A percentile compares a stretch with the other conserved stretches of the same genome.
Conservation (phyloP, 768 basidiomycete species). For the Ramaria rubella region DNA sequence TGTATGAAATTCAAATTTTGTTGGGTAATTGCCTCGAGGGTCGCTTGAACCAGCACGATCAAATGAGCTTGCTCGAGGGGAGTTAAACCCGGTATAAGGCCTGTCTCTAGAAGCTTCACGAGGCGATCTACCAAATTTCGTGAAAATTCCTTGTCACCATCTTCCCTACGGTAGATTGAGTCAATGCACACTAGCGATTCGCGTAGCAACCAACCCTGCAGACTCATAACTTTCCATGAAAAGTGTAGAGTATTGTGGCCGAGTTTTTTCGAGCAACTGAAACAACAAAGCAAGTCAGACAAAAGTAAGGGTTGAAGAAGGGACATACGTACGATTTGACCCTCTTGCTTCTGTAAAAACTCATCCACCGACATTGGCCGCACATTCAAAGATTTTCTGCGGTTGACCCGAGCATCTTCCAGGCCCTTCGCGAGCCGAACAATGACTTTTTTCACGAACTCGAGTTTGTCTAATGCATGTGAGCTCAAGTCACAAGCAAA, state of each 20-base stretch:
- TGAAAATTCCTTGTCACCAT: conserved; percentile 52
- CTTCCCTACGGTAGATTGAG: background rate
- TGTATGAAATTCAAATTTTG: background rate
- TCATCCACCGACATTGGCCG: conserved; percentile 54
- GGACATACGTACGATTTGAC: conserved; percentile 13
- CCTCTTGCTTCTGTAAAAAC: conserved; percentile 39
- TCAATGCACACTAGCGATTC: background rate
- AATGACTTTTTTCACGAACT: conserved; percentile 78
- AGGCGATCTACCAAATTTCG: conserved; percentile 53
- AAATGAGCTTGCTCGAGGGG: conserved; percentile 79
- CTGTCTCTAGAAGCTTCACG: conserved; percentile 54
- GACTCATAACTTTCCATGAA: conserved; percentile 36
- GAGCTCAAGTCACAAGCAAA: background rate
- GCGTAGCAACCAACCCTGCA: conserved; percentile 15
- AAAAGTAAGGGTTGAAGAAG: background rate
- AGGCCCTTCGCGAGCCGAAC: conserved; percentile 51
- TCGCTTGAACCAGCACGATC: conserved; percentile 77
- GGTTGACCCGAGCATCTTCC: conserved; percentile 26
- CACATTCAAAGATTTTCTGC: conserved; percentile 18
- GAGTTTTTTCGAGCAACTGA: background rate
- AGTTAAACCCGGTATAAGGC: conserved; percentile 64
- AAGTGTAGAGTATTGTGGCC: conserved; percentile 43
- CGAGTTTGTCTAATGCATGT: conserved; percentile 59
- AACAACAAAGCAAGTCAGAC: background rate
- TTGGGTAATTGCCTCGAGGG: conserved; percentile 54